Base-by-base conservation (phyloP, 805 yeast genomes). In the Helenozyma rhizophorensis region DNA sequence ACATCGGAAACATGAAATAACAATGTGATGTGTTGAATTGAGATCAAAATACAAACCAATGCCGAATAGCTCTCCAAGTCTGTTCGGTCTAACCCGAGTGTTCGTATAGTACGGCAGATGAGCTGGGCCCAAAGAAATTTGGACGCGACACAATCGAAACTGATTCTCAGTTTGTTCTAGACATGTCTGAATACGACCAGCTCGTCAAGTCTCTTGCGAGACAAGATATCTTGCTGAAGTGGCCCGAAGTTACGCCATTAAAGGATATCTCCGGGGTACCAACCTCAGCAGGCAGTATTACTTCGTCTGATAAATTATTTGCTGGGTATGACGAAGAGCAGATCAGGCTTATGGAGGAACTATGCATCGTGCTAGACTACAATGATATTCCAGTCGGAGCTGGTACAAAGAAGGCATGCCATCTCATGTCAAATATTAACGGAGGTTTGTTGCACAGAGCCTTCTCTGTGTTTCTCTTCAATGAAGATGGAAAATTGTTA, bases 291-390 rank as follows among this genome's bases (percentile, higher is more conserved):
- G 40, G 41, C 17, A 34, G 33, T n/a, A 26, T 27, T 13, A 33
- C 48, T n/a, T 44, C 43, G 9, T 34, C 37, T 5, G 52, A 54
- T 12, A 68, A 58, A 8, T 62, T 85, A n/a, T 84, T 89, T 43
- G 69, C 67, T 4, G 97, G 96, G 6, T 93, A 89, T 47, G 96
- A 93, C 58, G 83, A 80, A 54, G 97, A 90, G 58, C 98, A 93
- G 62, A 87, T 93, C 58, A 76, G 78, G 53, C 70, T 93, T 40
- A 93, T 93, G 98, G 95, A 89, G 48, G 98, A 93, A 60, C 79
- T 89, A 42, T 93, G 98, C 62, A 88, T 93, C 39, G 96, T 90
- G 2, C 67, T 89, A 42, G 96, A 93, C 58, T 80, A 83, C 68
- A 62, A 88, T 50, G 98, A 93, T 59, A 62, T 53, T 28, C 95